Evolutionary conservation across 2,329 filamentous ascomycete genomes (phyloP).

Genomic region (Pyrenophora teres): DNA sequence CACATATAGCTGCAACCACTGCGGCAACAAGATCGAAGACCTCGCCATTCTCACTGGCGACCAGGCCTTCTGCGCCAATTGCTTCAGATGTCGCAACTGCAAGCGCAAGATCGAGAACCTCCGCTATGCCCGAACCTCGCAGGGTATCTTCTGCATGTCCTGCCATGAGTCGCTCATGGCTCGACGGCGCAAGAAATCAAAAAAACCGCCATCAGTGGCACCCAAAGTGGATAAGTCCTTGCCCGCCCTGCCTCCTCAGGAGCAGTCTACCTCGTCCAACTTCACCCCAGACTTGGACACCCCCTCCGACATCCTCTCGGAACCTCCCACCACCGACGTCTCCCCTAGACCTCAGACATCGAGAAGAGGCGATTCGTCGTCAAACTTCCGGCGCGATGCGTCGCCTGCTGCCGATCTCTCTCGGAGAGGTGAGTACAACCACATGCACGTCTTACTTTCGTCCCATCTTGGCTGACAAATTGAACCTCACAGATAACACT

Average conservation of each 20-base stretch:
- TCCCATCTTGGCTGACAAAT: slow-evolving; percentile 12
- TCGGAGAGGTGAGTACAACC: slow-evolving; percentile 40
- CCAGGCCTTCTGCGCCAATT: slow-evolving; percentile 95
- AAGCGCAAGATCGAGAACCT: slow-evolving; percentile 99
- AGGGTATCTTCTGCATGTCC: slow-evolving; percentile 99
- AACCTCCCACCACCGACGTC: slow-evolving; percentile 68
- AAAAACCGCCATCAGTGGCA: slow-evolving; percentile 50
- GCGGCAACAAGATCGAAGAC: slow-evolving; percentile 97
- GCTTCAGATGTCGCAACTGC: slow-evolving; percentile 96
- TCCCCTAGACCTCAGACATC: slow-evolving; percentile 58
- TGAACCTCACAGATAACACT: slow-evolving; percentile 58
- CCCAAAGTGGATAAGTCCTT: slow-evolving; percentile 87
- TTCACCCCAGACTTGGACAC: slow-evolving; percentile 63
- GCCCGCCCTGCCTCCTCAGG: slow-evolving; percentile 79
- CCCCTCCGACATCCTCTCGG: slow-evolving; percentile 65
- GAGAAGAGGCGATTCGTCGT: slow-evolving; percentile 43
- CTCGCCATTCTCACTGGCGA: slow-evolving; percentile 96
- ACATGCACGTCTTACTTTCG: not conserved
- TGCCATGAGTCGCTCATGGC: slow-evolving; percentile 98
- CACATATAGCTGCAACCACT: slow-evolving; percentile 97
- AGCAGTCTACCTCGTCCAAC: slow-evolving; percentile 59
- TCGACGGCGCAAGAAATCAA: slow-evolving; percentile 82
- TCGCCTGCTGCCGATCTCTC: slow-evolving; percentile 43
- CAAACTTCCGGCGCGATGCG: slow-evolving; percentile 46
- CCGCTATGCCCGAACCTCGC: slow-evolving; percentile 93